Conservation (phyloP, 768 basidiomycete species). For the Gelatoporia subvermispora region DNA sequence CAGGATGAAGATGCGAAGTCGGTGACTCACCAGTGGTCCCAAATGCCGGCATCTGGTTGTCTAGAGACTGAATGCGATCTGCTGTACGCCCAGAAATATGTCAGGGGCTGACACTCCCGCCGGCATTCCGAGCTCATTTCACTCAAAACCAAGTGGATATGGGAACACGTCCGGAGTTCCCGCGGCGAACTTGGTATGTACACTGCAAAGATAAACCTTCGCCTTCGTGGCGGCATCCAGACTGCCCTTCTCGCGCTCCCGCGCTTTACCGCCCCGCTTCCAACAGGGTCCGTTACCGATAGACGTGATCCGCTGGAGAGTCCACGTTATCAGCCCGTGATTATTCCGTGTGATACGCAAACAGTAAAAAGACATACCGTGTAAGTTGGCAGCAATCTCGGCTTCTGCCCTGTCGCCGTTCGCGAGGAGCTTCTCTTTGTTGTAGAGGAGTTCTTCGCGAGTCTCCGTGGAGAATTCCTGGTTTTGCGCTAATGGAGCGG, state of each 20-base stretch:
- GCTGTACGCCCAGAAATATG: too few relatives aligned
- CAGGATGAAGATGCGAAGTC: too few relatives aligned
- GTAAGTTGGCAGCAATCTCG: slow-evolving; percentile 93
- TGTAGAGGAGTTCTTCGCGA: slow-evolving; percentile 96
- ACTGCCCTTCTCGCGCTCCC: slow-evolving; percentile 4
- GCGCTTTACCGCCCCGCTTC: slow-evolving; percentile 6
- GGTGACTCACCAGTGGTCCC: too few relatives aligned
- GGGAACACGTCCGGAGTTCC: not conserved
- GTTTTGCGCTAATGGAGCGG: slow-evolving; percentile 73
- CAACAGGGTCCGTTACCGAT: slow-evolving; percentile 47
- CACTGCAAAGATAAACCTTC: slow-evolving; percentile 2
- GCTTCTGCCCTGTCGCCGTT: slow-evolving; percentile 97
- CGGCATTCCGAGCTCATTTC: too few relatives aligned
- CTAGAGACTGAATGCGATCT: too few relatives aligned
- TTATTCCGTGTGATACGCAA: not conserved
- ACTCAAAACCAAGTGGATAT: not conserved
- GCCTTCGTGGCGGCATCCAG: slow-evolving; percentile 16
- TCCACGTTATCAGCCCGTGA: slow-evolving; percentile 13
- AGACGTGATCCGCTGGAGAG: slow-evolving; percentile 75
- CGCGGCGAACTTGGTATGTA: slow-evolving; percentile 2
- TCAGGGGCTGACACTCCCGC: too few relatives aligned
- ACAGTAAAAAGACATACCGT: slow-evolving; percentile 41
- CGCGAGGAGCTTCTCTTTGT: slow-evolving; percentile 96
- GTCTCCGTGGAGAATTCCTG: slow-evolving; percentile 97
- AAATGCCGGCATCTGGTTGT: too few relatives aligned